phyloP scores from a whole-genome alignment of 2,329 filamentous ascomycete species.

The Penicillium sp. region DNA sequence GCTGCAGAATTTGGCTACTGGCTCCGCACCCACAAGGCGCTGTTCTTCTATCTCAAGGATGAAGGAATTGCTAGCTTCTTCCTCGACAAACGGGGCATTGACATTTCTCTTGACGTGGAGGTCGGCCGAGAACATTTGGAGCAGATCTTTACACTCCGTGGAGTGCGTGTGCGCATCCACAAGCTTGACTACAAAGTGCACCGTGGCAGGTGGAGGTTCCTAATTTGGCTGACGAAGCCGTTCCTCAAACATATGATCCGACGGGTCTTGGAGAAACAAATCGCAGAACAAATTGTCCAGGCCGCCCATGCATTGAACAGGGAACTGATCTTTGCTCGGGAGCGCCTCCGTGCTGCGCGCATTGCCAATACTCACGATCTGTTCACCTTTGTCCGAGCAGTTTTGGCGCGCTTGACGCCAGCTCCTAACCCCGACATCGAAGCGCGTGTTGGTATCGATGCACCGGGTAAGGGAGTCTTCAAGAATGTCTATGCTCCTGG shows the following conservation, averaged over 20 bases:
- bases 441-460: constrained; percentile 70
- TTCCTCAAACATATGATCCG: constrained; percentile 80
- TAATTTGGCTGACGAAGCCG: constrained; percentile 84
- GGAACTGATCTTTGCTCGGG: constrained; percentile 83
- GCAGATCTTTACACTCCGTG: constrained; percentile 76
- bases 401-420: constrained; percentile 75
- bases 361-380: constrained; percentile 81
- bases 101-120: constrained; percentile 83
- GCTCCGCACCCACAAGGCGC: constrained; percentile 76
- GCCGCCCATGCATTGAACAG: constrained; percentile 76
- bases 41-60: constrained; percentile 73
- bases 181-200: constrained; percentile 80
- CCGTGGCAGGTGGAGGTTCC: constrained; percentile 71
- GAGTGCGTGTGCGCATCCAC: constrained; percentile 81
- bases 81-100: constrained; percentile 84
- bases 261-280: constrained; percentile 76
- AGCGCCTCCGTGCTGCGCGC: constrained; percentile 81
- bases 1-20: constrained; percentile 91
- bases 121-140: constrained; percentile 79
- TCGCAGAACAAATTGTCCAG: constrained; percentile 73
- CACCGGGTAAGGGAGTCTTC: constrained; percentile 70
- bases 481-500: constrained; percentile 85
- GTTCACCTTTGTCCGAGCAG: constrained; percentile 79
- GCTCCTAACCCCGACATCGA: constrained; percentile 78
- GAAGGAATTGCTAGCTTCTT: constrained; percentile 84